Conservation (phyloP, 768 basidiomycete genomes). For the Auricularia auricula-judae region DNA sequence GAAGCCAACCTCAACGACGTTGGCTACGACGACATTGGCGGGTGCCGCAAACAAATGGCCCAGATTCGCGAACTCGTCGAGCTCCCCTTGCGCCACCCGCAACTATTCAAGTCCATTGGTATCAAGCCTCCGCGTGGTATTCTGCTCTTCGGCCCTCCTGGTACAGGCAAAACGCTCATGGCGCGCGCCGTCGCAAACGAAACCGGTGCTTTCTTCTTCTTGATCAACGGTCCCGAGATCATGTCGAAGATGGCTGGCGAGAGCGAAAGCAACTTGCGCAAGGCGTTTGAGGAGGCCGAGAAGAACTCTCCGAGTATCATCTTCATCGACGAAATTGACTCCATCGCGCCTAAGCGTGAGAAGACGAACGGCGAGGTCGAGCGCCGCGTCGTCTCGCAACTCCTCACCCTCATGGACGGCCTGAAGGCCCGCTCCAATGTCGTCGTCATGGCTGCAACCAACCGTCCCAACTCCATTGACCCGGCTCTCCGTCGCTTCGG, state of each 20-base stretch:
- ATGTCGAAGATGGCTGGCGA: constrained; percentile 99
- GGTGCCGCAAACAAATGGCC: constrained; percentile 98
- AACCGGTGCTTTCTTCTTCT: constrained; percentile 99
- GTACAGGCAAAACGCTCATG: constrained; percentile 99
- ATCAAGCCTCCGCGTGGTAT: constrained; percentile 99
- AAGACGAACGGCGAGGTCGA: constrained; percentile 99
- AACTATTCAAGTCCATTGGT: constrained; percentile 99
- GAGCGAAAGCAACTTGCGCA: constrained; percentile 91
- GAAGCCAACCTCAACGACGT: constrained; percentile 94
- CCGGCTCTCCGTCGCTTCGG: constrained; percentile 98
- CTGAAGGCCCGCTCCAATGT: constrained; percentile 98
- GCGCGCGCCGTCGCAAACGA: constrained; percentile 99
- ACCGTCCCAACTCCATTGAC: constrained; percentile 98
- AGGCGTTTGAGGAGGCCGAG: constrained; percentile 99
- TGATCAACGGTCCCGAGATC: constrained; percentile 99
- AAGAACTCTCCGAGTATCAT: constrained; percentile 99
- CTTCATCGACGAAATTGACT: constrained; percentile 99
- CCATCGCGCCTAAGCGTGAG: constrained; percentile 99
- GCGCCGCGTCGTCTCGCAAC: constrained; percentile 95
- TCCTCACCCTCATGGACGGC: constrained; percentile 98
- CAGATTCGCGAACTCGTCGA: constrained; percentile 99
- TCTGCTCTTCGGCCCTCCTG: constrained; percentile 96
- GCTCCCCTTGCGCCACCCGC: constrained; percentile 93
- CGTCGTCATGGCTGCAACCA: constrained; percentile 99
- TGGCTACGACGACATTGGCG: constrained; percentile 98